Conservation (phyloP, 768 basidiomycete genomes). For the Kwoniella dejecticola region DNA sequence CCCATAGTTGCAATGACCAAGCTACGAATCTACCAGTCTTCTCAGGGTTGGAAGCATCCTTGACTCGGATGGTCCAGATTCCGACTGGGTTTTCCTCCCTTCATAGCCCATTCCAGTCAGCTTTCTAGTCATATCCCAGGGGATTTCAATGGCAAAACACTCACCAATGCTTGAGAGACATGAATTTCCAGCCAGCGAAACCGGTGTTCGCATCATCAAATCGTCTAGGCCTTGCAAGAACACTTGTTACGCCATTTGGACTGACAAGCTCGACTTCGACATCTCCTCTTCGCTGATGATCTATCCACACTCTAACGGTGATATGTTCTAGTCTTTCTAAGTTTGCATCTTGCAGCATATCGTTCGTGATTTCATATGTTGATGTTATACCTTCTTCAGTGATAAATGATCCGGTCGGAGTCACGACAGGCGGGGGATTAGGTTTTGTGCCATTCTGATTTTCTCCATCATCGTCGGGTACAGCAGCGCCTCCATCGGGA, state of each 20-base stretch:
- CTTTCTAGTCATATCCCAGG: too few species aligned
- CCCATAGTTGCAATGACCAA: slow-evolving; percentile 93
- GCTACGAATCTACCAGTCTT: slow-evolving; percentile 73
- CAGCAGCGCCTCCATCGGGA: neutral
- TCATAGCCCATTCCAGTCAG: neutral
- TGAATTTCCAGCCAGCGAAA: slow-evolving; percentile 96
- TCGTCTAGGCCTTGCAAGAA: slow-evolving; percentile 72
- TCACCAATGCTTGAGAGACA: slow-evolving; percentile 96
- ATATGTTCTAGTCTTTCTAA: slow-evolving; percentile 88
- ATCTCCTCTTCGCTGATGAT: slow-evolving; percentile 82
- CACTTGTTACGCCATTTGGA: slow-evolving; percentile 80
- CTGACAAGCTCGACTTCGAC: slow-evolving; percentile 87
- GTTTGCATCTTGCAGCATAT: slow-evolving; percentile 71
- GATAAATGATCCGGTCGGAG: slow-evolving; percentile 61
- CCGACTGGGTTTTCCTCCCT: slow-evolving; percentile 94
- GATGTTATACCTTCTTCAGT: slow-evolving; percentile 66
- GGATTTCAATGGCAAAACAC: slow-evolving; percentile 38
- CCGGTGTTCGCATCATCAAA: slow-evolving; percentile 69
- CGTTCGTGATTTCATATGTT: slow-evolving; percentile 67
- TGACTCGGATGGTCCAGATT: slow-evolving; percentile 83
- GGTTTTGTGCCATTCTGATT: slow-evolving; percentile 7
- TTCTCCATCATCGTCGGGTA: neutral
- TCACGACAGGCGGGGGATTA: slow-evolving; percentile 61
- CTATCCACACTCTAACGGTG: slow-evolving; percentile 88
- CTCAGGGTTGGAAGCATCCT: slow-evolving; percentile 68